phyloP scores from a whole-genome alignment of 331 rosid species.

The Spiraea crenata region DNA sequence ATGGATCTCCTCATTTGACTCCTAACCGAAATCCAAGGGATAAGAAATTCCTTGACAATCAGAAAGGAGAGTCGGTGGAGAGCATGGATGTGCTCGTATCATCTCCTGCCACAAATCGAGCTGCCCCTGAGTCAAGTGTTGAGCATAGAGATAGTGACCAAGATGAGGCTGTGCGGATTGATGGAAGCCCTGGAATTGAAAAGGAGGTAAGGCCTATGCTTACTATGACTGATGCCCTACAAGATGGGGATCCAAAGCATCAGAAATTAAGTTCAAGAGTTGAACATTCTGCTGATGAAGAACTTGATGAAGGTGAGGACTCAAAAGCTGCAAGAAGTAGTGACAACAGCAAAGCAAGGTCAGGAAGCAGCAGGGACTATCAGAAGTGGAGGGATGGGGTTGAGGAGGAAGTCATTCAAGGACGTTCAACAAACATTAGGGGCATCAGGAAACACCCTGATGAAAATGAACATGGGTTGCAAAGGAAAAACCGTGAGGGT shows the following conservation, averaged over 20 bases:
- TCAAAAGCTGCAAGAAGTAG: slow-evolving; percentile 92
- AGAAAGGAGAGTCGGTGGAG: slow-evolving; percentile 67
- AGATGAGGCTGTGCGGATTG: slow-evolving; percentile 55
- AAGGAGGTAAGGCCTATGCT: slow-evolving; percentile 42
- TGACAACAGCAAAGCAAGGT: slow-evolving; percentile 93
- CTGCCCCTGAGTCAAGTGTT: slow-evolving; percentile 51
- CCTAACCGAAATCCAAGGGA: slow-evolving; percentile 42
- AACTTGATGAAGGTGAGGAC: slow-evolving; percentile 71
- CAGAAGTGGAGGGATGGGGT: slow-evolving; percentile 68
- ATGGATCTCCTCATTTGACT: slow-evolving; percentile 49
- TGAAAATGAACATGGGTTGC: slow-evolving; percentile 62
- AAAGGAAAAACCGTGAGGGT: slow-evolving; percentile 58
- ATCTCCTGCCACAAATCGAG: slow-evolving; percentile 54
- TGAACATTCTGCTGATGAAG: slow-evolving; percentile 56
- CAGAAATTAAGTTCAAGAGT: slow-evolving; percentile 46
- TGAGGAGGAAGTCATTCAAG: slow-evolving; percentile 93
- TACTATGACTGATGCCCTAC: slow-evolving; percentile 33
- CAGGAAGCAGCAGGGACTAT: slow-evolving; percentile 86
- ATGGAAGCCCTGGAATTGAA: slow-evolving; percentile 57
- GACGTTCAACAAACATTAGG: slow-evolving; percentile 51
- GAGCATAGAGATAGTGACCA: slow-evolving; percentile 56
- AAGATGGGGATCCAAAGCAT: slow-evolving; percentile 45
- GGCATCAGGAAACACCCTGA: slow-evolving; percentile 51
- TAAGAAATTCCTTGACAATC: slow-evolving; percentile 30
- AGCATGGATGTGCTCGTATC: slow-evolving; percentile 58